Evolutionary conservation across 1,284 basidiomycete species (phyloP), one percentile per base, ranked within the genome.

Genomic region (Cerioporus squamosus): DNA sequence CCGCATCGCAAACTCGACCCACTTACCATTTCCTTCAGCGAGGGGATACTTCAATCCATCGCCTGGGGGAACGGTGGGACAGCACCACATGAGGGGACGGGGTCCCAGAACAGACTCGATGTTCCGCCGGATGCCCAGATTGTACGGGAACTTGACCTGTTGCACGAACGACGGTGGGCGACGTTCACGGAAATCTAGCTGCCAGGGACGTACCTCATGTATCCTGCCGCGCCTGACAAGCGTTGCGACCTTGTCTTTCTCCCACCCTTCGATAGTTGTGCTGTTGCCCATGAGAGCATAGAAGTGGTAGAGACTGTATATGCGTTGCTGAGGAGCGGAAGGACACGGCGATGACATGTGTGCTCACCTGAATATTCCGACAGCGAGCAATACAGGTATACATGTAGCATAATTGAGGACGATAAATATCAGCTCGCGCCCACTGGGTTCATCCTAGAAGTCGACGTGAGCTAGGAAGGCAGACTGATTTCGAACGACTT

Each of bases 221-320:
- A 98, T 91, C 74, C 91, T 92, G 1, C 96, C 97, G 59, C 91
- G 79, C 14, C 92, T 84, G 45, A 95, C 86, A 66, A 98, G 82
- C 0, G 87, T 93, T 5, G 93, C 90, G 0, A 89, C 94, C 72
- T 93, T 95, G 70, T 99, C 95, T 77, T 98, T 98, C 73, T 99
- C 97, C 93, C 94, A 97, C 1, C 92, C 88, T 77, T 99, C 97
- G 57, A 99, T 97, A 0, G 97, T 98, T 0, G 97, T 99, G 12
- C 90, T 90, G 72, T 99, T 99, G 20, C 82, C 82, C 12, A 82
- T 68, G n/a, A 97, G 74, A 49, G 86, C 84, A 71, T 89, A 93
- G 63, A 96, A 87, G 68, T 99, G 97, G 71, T 97, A 99, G 26
- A 95, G 39, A 15, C 58, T 57, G 15, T 50, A 39, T 31, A 39